Evolutionary conservation across 164 flowering plant genomes (phyloP).

Genomic region (Chimonanthus praecox): DNA sequence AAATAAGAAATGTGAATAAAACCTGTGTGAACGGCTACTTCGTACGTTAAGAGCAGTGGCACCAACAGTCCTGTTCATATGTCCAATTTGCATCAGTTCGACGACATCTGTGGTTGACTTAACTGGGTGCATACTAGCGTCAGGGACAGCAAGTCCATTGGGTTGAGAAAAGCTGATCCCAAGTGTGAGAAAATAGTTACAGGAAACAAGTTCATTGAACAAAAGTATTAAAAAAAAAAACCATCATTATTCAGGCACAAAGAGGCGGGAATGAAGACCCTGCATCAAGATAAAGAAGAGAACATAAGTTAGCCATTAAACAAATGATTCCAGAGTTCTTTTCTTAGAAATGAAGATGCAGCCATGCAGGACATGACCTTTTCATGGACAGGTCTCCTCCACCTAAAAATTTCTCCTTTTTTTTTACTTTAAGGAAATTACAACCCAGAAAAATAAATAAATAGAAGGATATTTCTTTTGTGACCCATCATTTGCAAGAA

Average conservation of each 20-base stretch:
- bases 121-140: conserved; percentile 82
- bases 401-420: too few relatives aligned
- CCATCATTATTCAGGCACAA: too few relatives aligned
- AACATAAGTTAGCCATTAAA: too few relatives aligned
- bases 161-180: conserved; percentile 43
- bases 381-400: too few relatives aligned
- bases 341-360: neutral
- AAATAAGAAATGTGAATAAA: neutral
- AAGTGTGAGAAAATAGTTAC: conserved; percentile 13
- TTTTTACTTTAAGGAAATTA: neutral
- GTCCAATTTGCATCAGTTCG: conserved; percentile 85
- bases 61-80: conserved; percentile 84
- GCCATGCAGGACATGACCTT: neutral
- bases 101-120: conserved; percentile 81
- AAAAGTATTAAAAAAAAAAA: too few relatives aligned
- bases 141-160: conserved; percentile 86
- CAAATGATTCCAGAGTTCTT: too few relatives aligned
- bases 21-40: conserved; percentile 99
- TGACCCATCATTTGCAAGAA: conserved; percentile 65
- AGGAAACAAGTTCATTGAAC: neutral
- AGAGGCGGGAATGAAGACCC: too few relatives aligned
- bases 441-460: neutral
- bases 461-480: conserved; percentile 89
- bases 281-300: too few relatives aligned
- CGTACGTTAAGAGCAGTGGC: conserved; percentile 96